Evolutionary conservation across 164 flowering plant genomes (phyloP).

Genomic region (grape (Vitis vinifera)): DNA sequence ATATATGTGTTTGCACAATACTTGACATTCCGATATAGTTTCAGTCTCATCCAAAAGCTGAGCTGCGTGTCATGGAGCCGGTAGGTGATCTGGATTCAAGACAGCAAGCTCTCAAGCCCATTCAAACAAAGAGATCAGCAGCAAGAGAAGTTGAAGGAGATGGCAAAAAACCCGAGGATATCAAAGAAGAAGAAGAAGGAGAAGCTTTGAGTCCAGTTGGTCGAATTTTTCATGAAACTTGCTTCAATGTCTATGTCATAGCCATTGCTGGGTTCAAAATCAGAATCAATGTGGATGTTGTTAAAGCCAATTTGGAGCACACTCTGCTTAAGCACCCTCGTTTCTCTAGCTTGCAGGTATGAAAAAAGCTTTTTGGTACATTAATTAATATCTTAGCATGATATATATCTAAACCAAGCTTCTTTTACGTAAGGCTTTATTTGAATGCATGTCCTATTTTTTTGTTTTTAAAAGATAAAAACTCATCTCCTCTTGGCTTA

Average conservation of each 20-base stretch:
- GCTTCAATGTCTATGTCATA: slow-evolving; percentile 36
- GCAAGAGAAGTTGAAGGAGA: neutral
- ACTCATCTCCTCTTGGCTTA: too few species aligned
- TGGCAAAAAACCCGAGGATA: neutral
- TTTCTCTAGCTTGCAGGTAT: slow-evolving; percentile 54
- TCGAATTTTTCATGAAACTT: slow-evolving; percentile 41
- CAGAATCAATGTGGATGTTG: slow-evolving; percentile 17
- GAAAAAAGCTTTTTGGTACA: neutral
- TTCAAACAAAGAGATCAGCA: slow-evolving; percentile 11
- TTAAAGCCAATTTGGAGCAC: slow-evolving; percentile 22
- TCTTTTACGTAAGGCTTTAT: too few species aligned
- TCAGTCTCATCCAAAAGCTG: too few species aligned
- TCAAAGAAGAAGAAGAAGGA: slow-evolving; percentile 6
- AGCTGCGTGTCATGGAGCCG: neutral
- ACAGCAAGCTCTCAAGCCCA: slow-evolving; percentile 9
- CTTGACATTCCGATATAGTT: too few species aligned
- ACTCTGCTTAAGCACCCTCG: slow-evolving; percentile 44
- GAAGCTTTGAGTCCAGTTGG: slow-evolving; percentile 53
- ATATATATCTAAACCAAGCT: too few species aligned
- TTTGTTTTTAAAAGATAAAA: too few species aligned
- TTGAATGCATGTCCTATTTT: too few species aligned
- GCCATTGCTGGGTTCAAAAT: slow-evolving; percentile 50
- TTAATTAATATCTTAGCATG: too few species aligned
- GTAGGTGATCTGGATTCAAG: neutral
- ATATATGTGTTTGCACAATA: too few species aligned